Conservation (phyloP, 352 stramenopile genomes). For the Peronospora destructor region DNA sequence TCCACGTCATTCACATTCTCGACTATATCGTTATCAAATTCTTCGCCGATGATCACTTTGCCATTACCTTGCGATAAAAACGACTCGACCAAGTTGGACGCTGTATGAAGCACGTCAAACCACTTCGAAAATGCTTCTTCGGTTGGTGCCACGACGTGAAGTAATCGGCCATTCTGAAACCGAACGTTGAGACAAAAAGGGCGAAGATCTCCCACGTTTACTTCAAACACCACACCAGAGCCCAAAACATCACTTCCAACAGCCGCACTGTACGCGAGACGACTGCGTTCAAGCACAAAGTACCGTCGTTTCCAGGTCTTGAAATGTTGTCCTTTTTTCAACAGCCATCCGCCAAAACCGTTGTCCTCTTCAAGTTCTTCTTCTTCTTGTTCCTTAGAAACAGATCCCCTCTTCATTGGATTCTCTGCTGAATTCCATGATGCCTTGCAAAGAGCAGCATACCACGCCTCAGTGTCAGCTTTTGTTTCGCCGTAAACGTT, state of each 20-base stretch:
- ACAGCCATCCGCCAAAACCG: slow-evolving; percentile 49
- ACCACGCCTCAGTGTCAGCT: slow-evolving; percentile 48
- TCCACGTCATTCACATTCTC: slow-evolving; percentile 26
- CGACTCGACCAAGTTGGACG: slow-evolving; percentile 60
- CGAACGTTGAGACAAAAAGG: slow-evolving; percentile 62
- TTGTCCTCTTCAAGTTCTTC: slow-evolving; percentile 13
- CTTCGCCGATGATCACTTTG: slow-evolving; percentile 37
- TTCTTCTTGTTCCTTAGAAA: slow-evolving; percentile 17
- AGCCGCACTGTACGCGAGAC: slow-evolving; percentile 43
- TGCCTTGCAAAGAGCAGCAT: slow-evolving; percentile 29
- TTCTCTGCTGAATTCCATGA: slow-evolving; percentile 20
- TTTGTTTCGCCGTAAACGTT: slow-evolving; percentile 42
- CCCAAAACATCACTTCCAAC: slow-evolving; percentile 39
- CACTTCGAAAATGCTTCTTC: slow-evolving; percentile 48
- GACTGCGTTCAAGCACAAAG: slow-evolving; percentile 61
- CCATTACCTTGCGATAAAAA: slow-evolving; percentile 43
- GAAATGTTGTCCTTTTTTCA: slow-evolving; percentile 78
- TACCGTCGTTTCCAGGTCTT: slow-evolving; percentile 83
- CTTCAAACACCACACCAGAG: slow-evolving; percentile 63
- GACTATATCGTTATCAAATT: slow-evolving; percentile 45
- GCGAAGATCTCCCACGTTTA: slow-evolving; percentile 41
- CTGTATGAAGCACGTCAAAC: slow-evolving; percentile 40
- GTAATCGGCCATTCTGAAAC: slow-evolving; percentile 66
- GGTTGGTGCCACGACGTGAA: slow-evolving; percentile 56
- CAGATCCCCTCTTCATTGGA: neutral